Conservation (phyloP, 2,329 filamentous ascomycete species). For the Leptoxyphium fumago region DNA sequence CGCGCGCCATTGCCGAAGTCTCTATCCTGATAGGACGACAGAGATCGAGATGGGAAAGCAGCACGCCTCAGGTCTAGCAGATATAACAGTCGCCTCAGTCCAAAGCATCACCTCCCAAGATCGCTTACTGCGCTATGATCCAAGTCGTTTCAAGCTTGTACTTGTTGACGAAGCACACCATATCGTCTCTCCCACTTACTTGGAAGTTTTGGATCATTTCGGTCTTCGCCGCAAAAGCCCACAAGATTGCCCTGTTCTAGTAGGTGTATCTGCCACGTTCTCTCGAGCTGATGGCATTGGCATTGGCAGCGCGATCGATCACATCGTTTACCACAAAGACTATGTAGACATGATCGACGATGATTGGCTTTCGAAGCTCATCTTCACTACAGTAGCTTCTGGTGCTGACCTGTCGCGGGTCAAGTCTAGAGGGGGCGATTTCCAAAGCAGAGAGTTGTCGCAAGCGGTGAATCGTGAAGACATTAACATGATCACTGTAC, state of each 20-base stretch:
- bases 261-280: conserved; percentile 78
- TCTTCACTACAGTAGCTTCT: conserved; percentile 84
- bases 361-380: conserved; percentile 81
- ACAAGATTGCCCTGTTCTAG: conserved; percentile 40
- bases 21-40: conserved; percentile 67
- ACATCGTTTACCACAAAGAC: conserved; percentile 89
- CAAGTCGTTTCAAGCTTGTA: conserved; percentile 67
- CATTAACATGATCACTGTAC: conserved; percentile 71
- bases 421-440: conserved; percentile 56
- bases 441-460: conserved; percentile 63
- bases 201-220: conserved; percentile 65
- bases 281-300: conserved; percentile 71
- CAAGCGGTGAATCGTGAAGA: conserved; percentile 65
- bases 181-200: conserved; percentile 73
- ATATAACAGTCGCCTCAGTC: conserved; percentile 88
- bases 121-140: conserved; percentile 71
- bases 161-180: conserved; percentile 96
- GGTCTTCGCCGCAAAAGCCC: conserved; percentile 41
- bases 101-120: conserved; percentile 66
- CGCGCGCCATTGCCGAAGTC: conserved; percentile 62
- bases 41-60: conserved; percentile 83
- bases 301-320: conserved; percentile 74
- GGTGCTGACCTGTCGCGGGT: conserved; percentile 56
- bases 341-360: conserved; percentile 72
- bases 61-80: conserved; percentile 63